These are phyloP conservation scores for Ophiostoma sp. DNA, from an alignment of 2,329 filamentous ascomycete species.

Conservation along the genomic window DNA sequence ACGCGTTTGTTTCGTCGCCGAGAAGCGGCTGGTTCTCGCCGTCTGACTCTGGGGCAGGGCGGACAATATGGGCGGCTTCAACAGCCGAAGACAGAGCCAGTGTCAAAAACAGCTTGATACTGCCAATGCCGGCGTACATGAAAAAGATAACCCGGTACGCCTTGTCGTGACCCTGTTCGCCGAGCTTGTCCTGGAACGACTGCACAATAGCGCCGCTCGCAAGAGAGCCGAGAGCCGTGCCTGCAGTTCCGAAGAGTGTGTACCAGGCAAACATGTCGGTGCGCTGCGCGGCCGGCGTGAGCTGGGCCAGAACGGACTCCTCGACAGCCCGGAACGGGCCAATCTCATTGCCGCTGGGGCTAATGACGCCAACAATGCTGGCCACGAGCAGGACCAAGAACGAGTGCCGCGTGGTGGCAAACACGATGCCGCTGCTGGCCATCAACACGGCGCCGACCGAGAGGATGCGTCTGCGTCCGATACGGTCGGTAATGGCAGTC, in stretches of 20 bases:
- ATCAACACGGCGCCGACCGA: conserved; percentile 51
- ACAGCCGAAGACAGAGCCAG: conserved; percentile 40
- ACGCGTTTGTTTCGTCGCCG: background rate
- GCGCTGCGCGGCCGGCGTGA: conserved; percentile 42
- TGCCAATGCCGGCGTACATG: conserved; percentile 51
- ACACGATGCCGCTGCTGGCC: conserved; percentile 50
- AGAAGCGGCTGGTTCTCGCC: background rate
- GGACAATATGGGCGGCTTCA: conserved; percentile 29
- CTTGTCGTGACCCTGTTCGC: background rate
- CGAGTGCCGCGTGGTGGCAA: conserved; percentile 43
- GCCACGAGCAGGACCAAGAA: conserved; percentile 56
- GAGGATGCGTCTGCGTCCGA: conserved; percentile 49
- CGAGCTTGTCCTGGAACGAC: conserved; percentile 35
- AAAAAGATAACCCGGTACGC: conserved; percentile 54
- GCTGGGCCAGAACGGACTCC: conserved; percentile 54
- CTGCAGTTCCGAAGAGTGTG: conserved; percentile 51
- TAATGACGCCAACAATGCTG: conserved; percentile 57
- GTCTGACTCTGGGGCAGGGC: background rate
- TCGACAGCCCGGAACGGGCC: conserved; percentile 59
- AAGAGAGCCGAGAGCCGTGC: conserved; percentile 55
- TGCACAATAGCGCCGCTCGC: conserved; percentile 55
- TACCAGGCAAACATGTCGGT: conserved; percentile 60
- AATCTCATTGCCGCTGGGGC: conserved; percentile 60
- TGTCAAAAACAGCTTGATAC: conserved; percentile 51
- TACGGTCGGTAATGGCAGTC: conserved; percentile 52